Evolutionary conservation across 2,329 filamentous ascomycete species (phyloP).

Genomic region (Xylariaceae sp.): DNA sequence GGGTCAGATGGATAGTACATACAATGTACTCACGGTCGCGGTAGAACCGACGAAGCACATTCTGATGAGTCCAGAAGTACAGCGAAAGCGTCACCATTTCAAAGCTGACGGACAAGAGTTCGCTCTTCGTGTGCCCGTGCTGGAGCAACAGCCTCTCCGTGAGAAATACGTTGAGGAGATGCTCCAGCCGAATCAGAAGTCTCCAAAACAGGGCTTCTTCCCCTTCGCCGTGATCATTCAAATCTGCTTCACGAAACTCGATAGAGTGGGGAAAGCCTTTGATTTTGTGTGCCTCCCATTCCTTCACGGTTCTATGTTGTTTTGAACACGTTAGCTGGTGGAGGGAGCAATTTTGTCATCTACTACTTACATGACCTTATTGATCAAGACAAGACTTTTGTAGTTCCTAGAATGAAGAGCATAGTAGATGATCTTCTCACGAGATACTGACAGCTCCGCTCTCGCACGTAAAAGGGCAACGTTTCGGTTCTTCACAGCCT

Average conservation of each 20-base stretch:
- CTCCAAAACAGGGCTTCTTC: conserved; percentile 37
- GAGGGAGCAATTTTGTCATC: not conserved
- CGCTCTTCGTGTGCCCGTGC: conserved; percentile 34
- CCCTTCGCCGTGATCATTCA: conserved; percentile 32
- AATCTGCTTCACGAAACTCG: conserved; percentile 35
- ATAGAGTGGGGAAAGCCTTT: conserved; percentile 36
- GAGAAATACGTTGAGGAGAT: conserved; percentile 54
- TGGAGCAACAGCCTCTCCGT: conserved; percentile 52
- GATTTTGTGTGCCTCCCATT: conserved; percentile 31
- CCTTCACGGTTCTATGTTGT: conserved; percentile 33
- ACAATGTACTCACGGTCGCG: conserved; percentile 48
- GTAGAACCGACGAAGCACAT: conserved; percentile 38
- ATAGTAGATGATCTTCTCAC: conserved; percentile 56
- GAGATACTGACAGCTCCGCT: conserved; percentile 41
- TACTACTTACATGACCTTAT: conserved; percentile 31
- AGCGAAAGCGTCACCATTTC: conserved; percentile 38
- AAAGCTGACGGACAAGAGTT: conserved; percentile 39
- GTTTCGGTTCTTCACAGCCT: conserved; percentile 28
- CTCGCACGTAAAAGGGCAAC: conserved; percentile 31
- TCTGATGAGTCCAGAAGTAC: conserved; percentile 46
- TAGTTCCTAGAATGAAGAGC: conserved; percentile 39
- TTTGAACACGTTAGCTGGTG: not conserved
- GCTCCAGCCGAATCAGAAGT: conserved; percentile 44
- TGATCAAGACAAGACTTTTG: conserved; percentile 33
- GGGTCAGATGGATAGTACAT: conserved; percentile 17